phyloP scores from a whole-genome alignment of 345 rosid species.

The Erodium maritimum region DNA sequence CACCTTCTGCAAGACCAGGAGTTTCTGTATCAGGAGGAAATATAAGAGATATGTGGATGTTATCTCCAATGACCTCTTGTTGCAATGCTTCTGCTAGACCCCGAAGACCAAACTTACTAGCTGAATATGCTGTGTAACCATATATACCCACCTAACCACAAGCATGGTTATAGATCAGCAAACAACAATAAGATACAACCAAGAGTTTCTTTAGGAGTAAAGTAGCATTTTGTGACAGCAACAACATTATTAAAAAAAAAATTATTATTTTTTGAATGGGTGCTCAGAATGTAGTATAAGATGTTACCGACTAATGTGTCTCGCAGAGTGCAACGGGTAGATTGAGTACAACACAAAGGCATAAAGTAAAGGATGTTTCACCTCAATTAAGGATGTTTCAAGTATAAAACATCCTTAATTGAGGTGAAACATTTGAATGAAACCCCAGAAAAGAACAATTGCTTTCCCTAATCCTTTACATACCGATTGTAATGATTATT shows the following conservation, averaged over 20 bases:
- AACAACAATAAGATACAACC: background rate
- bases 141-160: conserved; percentile 51
- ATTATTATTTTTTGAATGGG: background rate
- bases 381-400: background rate
- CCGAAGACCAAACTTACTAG: conserved; percentile 63
- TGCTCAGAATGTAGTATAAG: background rate
- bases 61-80: conserved; percentile 64
- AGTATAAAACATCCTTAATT: background rate
- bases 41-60: conserved; percentile 59
- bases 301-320: background rate
- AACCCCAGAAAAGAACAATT: background rate
- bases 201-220: background rate
- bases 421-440: background rate
- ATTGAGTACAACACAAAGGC: background rate
- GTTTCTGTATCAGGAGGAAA: conserved; percentile 90
- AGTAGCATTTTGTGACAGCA: background rate
- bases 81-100: conserved; percentile 83
- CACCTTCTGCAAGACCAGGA: conserved; percentile 73
- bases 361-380: too few species aligned
- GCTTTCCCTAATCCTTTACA: conserved; percentile 33
- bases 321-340: background rate
- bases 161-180: background rate
- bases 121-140: conserved; percentile 75
- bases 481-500: too few species aligned
- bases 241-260: background rate